Evolutionary conservation across 2,329 filamentous ascomycete genomes (phyloP).

Genomic region (Diaporthe sp.): DNA sequence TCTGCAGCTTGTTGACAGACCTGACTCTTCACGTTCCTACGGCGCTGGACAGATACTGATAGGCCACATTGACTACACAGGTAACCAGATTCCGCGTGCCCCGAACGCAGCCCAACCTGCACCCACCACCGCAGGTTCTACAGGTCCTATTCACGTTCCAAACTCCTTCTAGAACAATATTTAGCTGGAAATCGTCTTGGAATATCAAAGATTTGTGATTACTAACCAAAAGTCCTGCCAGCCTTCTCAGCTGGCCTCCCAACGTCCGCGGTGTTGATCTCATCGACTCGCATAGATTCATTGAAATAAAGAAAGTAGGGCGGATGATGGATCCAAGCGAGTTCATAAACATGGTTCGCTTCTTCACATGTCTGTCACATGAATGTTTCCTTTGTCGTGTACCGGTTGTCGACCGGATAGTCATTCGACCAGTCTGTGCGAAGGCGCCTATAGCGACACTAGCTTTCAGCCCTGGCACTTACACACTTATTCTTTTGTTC

Average conservation of each 20-base stretch:
- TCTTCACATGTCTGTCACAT: conserved; percentile 25
- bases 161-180: not conserved
- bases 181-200: not conserved
- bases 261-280: not conserved
- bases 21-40: not conserved
- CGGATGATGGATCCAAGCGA: too few species aligned
- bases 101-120: not conserved
- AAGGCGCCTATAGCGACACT: not conserved
- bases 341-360: too few species aligned
- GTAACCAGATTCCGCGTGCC: not conserved
- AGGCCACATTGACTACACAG: not conserved
- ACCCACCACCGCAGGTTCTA: not conserved
- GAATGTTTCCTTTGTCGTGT: not conserved
- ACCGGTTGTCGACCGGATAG: not conserved
- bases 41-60: not conserved
- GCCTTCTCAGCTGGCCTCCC: too few species aligned
- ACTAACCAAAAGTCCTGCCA: not conserved
- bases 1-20: not conserved
- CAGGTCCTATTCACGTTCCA: not conserved
- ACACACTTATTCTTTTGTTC: not conserved
- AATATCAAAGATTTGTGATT: too few species aligned
- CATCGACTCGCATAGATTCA: not conserved
- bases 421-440: conserved; percentile 5
- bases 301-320: not conserved
- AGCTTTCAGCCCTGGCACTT: not conserved